Evolutionary conservation across 202 grass and related monocot species (phyloP), one percentile per base, ranked within the genome.

Genomic region (Tripidium arundinaceum): DNA sequence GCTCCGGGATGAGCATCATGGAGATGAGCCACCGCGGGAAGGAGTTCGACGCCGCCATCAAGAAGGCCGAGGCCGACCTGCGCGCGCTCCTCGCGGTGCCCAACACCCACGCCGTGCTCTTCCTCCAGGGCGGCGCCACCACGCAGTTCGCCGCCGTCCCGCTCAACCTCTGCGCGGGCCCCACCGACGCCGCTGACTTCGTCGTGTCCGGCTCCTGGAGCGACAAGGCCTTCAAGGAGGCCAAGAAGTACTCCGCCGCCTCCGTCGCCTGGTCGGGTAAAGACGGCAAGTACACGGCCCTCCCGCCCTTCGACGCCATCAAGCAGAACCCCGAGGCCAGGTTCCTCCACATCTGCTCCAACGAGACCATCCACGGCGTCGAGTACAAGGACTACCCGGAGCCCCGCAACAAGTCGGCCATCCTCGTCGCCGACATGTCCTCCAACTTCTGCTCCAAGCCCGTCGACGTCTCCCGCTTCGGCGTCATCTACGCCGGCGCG

Each of bases 391-490:
- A 93, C 73, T 98, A 98, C 86, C 96, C 96, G 2, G 79, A 64
- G 55, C 88, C 96, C 5, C 73, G 10, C 8, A 86, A 95, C 74
- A 75, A 85, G 59, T 28, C 82, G 4, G 81, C 76, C 41, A 24
- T 98, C 87, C 90, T 98, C 65, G 92, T 98, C 31, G 96, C 96
- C 42, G 96, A 98, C 80, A 98, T 98, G 96, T 98, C 96, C 47
- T 98, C 96, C 43, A 98, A 98, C 81, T 98, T 98, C 90, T 98
- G 96, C 80, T 98, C 96, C 76, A 98, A 98, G 79, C 92, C 96
- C n/a, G 96, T 98, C 8, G 90, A 98, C 62, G 92, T 95, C 19
- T 93, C 96, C 45, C 87, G 86, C 4, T 95, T 98, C 68, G 96
- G 92, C 12, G 22, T 93, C 79, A 98, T 98, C 92, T 98, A 98